These are phyloP conservation scores for Thymus mandschuricus DNA, from an alignment of 257 asterid species.

Conservation along the genomic window DNA sequence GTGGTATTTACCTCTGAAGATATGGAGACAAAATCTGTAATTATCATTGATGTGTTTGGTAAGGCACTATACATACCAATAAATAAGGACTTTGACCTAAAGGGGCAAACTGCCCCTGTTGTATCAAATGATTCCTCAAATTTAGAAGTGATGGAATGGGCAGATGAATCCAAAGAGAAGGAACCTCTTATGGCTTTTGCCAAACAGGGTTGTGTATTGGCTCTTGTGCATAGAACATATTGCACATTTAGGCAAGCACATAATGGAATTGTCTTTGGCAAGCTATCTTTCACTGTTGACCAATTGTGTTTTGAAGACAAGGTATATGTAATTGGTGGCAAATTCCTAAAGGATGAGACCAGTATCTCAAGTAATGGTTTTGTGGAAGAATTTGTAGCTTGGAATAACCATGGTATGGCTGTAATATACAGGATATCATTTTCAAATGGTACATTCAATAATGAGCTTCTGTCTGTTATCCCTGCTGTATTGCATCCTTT, in stretches of 20 bases:
- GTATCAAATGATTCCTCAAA: slow-evolving; percentile 41
- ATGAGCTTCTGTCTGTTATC: slow-evolving; percentile 52
- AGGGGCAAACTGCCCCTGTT: slow-evolving; percentile 44
- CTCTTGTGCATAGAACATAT: slow-evolving; percentile 65
- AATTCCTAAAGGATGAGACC: slow-evolving; percentile 56
- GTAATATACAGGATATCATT: slow-evolving; percentile 66
- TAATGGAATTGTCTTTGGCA: slow-evolving; percentile 59
- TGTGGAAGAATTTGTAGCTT: slow-evolving; percentile 61
- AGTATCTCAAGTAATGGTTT: slow-evolving; percentile 42
- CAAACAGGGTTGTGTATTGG: slow-evolving; percentile 56
- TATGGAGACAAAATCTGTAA: slow-evolving; percentile 62
- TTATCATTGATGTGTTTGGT: slow-evolving; percentile 79
- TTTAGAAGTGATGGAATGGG: slow-evolving; percentile 55
- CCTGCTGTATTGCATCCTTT: slow-evolving; percentile 54
- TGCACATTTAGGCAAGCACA: slow-evolving; percentile 75
- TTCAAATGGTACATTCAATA: slow-evolving; percentile 48
- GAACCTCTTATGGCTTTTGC: slow-evolving; percentile 61
- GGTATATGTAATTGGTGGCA: slow-evolving; percentile 61
- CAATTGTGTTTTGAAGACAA: slow-evolving; percentile 60
- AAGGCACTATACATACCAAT: slow-evolving; percentile 67
- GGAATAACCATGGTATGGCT: slow-evolving; percentile 79
- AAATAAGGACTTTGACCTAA: slow-evolving; percentile 53
- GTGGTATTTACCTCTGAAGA: slow-evolving; percentile 53
- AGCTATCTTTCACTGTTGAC: slow-evolving; percentile 60
- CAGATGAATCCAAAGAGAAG: slow-evolving; percentile 50